phyloP scores from a whole-genome alignment of 495 filamentous ascomycete genomes.

The Lepidopterella palustris region DNA sequence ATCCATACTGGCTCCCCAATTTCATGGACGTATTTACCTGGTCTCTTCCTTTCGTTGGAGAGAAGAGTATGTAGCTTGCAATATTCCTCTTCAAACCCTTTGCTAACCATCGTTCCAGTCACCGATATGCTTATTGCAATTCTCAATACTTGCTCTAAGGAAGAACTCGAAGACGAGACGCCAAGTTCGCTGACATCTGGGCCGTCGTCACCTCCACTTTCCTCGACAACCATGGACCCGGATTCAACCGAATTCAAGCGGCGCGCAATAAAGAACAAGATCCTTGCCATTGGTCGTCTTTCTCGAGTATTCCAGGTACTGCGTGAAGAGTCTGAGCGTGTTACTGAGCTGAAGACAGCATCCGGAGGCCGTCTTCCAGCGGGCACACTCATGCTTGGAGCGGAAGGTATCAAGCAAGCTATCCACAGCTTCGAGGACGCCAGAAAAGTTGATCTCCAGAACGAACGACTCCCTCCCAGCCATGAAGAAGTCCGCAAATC shows the following conservation, averaged over 20 bases:
- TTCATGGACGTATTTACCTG: slow-evolving; percentile 99
- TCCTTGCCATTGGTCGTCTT: slow-evolving; percentile 90
- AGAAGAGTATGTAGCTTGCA: slow-evolving; percentile 56
- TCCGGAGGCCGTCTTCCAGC: slow-evolving; percentile 88
- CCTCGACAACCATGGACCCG: slow-evolving; percentile 50
- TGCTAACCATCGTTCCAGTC: slow-evolving; percentile 38
- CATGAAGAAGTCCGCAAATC: slow-evolving; percentile 84
- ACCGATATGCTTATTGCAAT: slow-evolving; percentile 99
- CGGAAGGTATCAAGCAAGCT: slow-evolving; percentile 98
- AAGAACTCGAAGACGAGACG: slow-evolving; percentile 81
- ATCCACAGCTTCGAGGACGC: slow-evolving; percentile 96
- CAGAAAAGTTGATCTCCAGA: slow-evolving; percentile 95
- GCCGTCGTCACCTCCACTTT: slow-evolving; percentile 61
- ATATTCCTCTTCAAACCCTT: neutral
- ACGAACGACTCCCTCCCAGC: slow-evolving; percentile 84
- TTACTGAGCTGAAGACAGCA: slow-evolving; percentile 95
- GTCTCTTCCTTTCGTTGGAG: slow-evolving; percentile 96
- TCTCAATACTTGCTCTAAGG: slow-evolving; percentile 94
- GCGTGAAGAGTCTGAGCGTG: slow-evolving; percentile 92
- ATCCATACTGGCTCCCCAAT: slow-evolving; percentile 98
- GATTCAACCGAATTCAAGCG: slow-evolving; percentile 88
- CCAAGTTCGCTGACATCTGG: slow-evolving; percentile 56
- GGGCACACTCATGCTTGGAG: slow-evolving; percentile 94
- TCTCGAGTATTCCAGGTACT: slow-evolving; percentile 98
- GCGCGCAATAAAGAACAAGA: slow-evolving; percentile 98